Evolutionary conservation across 2,329 filamentous ascomycete genomes (phyloP).

Genomic region (Ceratocystis eucalypticola): DNA sequence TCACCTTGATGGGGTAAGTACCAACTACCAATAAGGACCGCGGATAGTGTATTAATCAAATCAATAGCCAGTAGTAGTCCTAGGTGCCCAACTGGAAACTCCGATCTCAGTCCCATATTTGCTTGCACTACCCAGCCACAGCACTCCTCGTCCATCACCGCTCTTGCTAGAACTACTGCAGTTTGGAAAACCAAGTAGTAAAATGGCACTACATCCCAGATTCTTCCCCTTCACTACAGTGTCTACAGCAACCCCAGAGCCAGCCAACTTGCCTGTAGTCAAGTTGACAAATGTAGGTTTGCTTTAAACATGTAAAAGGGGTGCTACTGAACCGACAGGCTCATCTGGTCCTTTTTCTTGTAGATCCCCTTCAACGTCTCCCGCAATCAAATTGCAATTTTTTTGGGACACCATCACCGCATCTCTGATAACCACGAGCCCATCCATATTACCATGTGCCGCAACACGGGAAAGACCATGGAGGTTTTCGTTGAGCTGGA

Average conservation of each 20-base stretch:
- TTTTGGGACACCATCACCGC: slow-evolving; percentile 44
- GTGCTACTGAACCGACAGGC: no score
- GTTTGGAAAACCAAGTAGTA: slow-evolving; percentile 26
- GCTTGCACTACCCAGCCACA: neutral
- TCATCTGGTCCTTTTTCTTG: slow-evolving; percentile 12
- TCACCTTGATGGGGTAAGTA: neutral
- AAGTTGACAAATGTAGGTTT: slow-evolving; percentile 37
- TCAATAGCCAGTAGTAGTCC: neutral
- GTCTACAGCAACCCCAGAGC: slow-evolving; percentile 23
- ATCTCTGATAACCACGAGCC: slow-evolving; percentile 41
- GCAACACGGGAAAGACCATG: slow-evolving; percentile 47
- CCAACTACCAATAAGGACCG: neutral
- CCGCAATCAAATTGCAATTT: slow-evolving; percentile 42
- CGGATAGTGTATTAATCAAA: neutral
- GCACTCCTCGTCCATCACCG: neutral
- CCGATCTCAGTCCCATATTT: neutral
- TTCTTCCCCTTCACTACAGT: slow-evolving; percentile 37
- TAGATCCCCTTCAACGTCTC: slow-evolving; percentile 45
- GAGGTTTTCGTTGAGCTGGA: slow-evolving; percentile 48
- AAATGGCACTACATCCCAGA: slow-evolving; percentile 27
- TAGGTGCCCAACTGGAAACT: neutral
- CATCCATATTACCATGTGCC: slow-evolving; percentile 52
- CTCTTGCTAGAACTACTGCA: slow-evolving; percentile 8
- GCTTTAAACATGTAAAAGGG: no score
- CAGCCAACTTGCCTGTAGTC: slow-evolving; percentile 32